Base-by-base conservation (phyloP, 2,329 filamentous ascomycete species). In the Talaromyces piceae region DNA sequence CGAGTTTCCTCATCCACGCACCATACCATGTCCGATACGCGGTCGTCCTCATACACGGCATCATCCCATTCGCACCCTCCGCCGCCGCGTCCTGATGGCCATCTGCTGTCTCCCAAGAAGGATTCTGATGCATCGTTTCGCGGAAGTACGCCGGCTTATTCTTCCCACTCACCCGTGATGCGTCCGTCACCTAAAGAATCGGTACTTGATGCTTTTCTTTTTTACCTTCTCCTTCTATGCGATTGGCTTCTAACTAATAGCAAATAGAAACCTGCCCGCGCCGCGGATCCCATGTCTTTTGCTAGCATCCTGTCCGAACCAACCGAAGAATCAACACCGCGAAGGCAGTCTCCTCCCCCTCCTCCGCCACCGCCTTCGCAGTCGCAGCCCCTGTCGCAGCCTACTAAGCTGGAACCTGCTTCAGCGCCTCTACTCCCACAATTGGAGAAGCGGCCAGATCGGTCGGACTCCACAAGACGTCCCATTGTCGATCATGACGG, bases 251-350 rank as follows among this genome's bases (percentile, higher is more conserved):
- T 53, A 16, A 9, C 28, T 63, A 49, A 66, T 37, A 51, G 39
- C 45, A 58, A n/a, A 30, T 67, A 90, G 80, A 86, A 86, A 46
- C 81, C 86, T 1, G 83, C 81, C 59, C 83, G 90, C 66, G 78
- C 84, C 37, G 84, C 86, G 53, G 87, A 95, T 66, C 87, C 91
- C 49, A 96, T 96, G 91, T 93, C 91, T 4, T 93, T 97, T 64
- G 93, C 89, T 58, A 96, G 91, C 66, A 94, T 97, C 54, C 83
- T 97, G 41, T 91, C 89, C 3, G 90, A 82, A 58, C 79, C 87
- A 50, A 84, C 89, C 51, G 83, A 86, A 49, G 77, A 81, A 13
- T 68, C 63, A 57, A 60, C 67, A 33, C 73, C 77, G 4, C 76
- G 78, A 6, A 77, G 73, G 58, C 65, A 71, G 11, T 74, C 73